Conservation (phyloP, 768 basidiomycete species). For the Mycena pura region DNA sequence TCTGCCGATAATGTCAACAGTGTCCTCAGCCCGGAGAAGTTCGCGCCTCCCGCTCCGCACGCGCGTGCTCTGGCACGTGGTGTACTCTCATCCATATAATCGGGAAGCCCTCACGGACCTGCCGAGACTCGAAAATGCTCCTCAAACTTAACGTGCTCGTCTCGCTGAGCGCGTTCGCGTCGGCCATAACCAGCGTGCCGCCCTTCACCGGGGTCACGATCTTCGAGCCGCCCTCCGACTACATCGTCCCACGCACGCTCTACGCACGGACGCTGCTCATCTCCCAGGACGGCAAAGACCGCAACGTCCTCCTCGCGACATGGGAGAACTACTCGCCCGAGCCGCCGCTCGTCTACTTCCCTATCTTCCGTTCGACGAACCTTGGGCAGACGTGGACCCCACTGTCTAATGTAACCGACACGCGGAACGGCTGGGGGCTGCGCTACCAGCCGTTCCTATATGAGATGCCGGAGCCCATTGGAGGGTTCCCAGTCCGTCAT, state of each 20-base stretch:
- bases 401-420: slow-evolving; percentile 25
- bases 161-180: background rate
- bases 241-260: slow-evolving; percentile 27
- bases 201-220: slow-evolving; percentile 18
- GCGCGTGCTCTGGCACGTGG: no score
- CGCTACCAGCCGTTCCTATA: slow-evolving; percentile 31
- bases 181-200: slow-evolving; percentile 1
- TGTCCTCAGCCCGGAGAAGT: no score
- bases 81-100: no score
- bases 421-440: slow-evolving; percentile 26
- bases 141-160: no score
- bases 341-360: slow-evolving; percentile 24
- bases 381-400: slow-evolving; percentile 26
- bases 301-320: slow-evolving; percentile 28
- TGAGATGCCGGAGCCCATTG: slow-evolving; percentile 18
- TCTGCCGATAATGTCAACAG: no score
- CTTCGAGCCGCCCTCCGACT: slow-evolving; percentile 24
- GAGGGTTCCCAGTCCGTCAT: slow-evolving; percentile 13
- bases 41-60: no score
- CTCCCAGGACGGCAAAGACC: slow-evolving; percentile 19
- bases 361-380: slow-evolving; percentile 24
- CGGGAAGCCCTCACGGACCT: no score
- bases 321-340: slow-evolving; percentile 32
- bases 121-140: no score
- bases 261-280: slow-evolving; percentile 29